A percentile compares a stretch with the other conserved stretches of the same genome.
Conservation (phyloP, 1,284 basidiomycete species). For the Ganoderma meredithae region DNA sequence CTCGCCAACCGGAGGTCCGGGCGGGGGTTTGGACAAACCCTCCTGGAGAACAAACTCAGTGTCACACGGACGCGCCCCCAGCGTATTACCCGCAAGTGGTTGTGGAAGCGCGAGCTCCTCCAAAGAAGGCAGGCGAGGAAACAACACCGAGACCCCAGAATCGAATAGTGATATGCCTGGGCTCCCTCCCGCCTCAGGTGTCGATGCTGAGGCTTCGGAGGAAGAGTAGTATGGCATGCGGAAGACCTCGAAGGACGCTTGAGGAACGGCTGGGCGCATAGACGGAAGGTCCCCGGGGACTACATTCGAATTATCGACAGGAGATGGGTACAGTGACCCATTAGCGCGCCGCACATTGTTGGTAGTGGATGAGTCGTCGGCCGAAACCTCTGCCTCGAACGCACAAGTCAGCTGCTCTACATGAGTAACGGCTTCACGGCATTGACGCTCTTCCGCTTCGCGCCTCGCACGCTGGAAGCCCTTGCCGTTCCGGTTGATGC, state of each 20-base stretch:
- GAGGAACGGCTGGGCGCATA: constrained; percentile 19
- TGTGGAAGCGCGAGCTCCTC: not conserved
- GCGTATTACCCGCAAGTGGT: not conserved
- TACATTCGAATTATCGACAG: not conserved
- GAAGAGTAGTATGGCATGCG: constrained; percentile 11
- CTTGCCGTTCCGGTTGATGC: constrained; percentile 26
- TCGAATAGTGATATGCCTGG: not conserved
- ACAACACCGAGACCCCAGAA: not conserved
- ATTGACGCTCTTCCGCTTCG: constrained; percentile 1
- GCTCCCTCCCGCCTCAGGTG: not conserved
- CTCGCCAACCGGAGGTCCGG: not conserved
- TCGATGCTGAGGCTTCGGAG: not conserved
- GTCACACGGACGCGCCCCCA: not conserved
- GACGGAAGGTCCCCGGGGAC: not conserved
- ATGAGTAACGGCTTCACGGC: not conserved
- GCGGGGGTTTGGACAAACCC: not conserved
- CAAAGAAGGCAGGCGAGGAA: not conserved
- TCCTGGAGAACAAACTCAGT: not conserved
- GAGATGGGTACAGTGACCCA: not conserved
- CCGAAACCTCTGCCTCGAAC: too few species aligned
- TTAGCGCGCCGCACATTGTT: too few species aligned
- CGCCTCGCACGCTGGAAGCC: constrained; percentile 14
- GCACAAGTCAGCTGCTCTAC: not conserved
- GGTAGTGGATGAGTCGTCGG: not conserved
- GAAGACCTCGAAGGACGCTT: constrained; percentile 16